Percentiles rank a stretch among this genome's conserved stretches.
Evolutionary conservation across 805 yeast species (phyloP).

Genomic region (Cyberlindnera meyerae): DNA sequence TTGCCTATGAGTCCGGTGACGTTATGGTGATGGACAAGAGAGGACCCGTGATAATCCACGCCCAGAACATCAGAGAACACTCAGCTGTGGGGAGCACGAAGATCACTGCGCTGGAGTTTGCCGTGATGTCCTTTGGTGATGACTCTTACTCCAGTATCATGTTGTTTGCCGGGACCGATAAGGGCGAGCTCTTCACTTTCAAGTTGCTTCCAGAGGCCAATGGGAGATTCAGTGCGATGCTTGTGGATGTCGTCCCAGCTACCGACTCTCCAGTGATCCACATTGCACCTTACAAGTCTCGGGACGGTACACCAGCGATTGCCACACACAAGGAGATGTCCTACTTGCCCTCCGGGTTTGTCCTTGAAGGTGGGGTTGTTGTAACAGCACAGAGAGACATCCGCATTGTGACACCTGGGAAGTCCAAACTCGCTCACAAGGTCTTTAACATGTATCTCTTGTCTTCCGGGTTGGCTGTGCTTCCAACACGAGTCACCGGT

Average conservation of each 20-base stretch:
- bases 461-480: constrained; percentile 47
- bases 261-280: constrained; percentile 45
- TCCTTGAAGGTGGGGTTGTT: constrained; percentile 58
- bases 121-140: constrained; percentile 61
- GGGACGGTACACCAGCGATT: constrained; percentile 56
- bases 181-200: constrained; percentile 64
- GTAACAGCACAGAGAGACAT: constrained; percentile 55
- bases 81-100: constrained; percentile 24
- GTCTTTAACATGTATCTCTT: constrained; percentile 44
- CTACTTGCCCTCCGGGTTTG: constrained; percentile 54
- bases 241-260: constrained; percentile 42
- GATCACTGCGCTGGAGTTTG: constrained; percentile 65
- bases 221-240: constrained; percentile 57
- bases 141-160: constrained; percentile 71
- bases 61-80: constrained; percentile 30
- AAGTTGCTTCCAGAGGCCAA: constrained; percentile 57
- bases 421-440: constrained; percentile 59
- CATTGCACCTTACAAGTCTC: constrained; percentile 54
- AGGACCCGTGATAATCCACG: constrained; percentile 64
- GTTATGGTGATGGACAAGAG: constrained; percentile 72
- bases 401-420: constrained; percentile 56
- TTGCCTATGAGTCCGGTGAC: constrained; percentile 75
- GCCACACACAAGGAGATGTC: constrained; percentile 58
- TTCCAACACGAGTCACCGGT: constrained; percentile 23
- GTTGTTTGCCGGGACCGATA: constrained; percentile 69